Conservation (phyloP, 371 early-diverging fungal genomes). For the Mortierella sp. region DNA sequence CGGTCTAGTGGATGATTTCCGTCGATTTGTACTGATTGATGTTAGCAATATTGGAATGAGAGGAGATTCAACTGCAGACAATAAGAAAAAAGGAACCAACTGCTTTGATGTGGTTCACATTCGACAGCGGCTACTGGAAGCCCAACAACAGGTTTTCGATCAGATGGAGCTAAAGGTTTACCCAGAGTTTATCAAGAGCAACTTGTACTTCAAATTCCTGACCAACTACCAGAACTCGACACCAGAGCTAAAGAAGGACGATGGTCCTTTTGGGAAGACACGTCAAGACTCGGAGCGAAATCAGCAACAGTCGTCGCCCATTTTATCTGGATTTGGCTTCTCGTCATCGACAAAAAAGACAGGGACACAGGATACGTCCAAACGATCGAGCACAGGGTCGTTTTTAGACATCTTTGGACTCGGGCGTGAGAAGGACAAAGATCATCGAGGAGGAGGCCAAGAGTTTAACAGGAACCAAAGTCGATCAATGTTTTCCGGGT, state of each 20-base stretch:
- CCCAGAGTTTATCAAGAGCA: constrained; percentile 70
- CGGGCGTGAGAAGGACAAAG: constrained; percentile 46
- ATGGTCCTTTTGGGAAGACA: background rate
- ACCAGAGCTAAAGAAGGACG: constrained; percentile 9
- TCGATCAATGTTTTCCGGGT: too few species aligned
- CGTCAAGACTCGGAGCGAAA: background rate
- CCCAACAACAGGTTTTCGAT: constrained; percentile 68
- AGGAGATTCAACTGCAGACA: background rate
- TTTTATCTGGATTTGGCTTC: constrained; percentile 34
- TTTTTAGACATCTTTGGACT: constrained; percentile 50
- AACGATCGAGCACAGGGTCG: constrained; percentile 45
- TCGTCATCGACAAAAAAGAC: constrained; percentile 12
- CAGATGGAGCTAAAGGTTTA: constrained; percentile 72
- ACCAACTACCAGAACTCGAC: constrained; percentile 33
- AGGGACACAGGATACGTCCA: constrained; percentile 15
- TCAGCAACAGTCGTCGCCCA: constrained; percentile 17
- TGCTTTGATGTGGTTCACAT: constrained; percentile 40
- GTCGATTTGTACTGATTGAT: constrained; percentile 29
- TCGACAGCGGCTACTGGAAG: constrained; percentile 44
- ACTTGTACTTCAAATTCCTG: constrained; percentile 72
- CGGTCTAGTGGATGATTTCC: constrained; percentile 33
- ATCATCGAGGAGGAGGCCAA: constrained; percentile 12
- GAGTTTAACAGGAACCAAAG: too few species aligned
- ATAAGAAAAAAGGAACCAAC: background rate
- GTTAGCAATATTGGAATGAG: constrained; percentile 11